Evolutionary conservation across 148 eudicot species (phyloP).

Genomic region (Fagopyrum homotropicum): DNA sequence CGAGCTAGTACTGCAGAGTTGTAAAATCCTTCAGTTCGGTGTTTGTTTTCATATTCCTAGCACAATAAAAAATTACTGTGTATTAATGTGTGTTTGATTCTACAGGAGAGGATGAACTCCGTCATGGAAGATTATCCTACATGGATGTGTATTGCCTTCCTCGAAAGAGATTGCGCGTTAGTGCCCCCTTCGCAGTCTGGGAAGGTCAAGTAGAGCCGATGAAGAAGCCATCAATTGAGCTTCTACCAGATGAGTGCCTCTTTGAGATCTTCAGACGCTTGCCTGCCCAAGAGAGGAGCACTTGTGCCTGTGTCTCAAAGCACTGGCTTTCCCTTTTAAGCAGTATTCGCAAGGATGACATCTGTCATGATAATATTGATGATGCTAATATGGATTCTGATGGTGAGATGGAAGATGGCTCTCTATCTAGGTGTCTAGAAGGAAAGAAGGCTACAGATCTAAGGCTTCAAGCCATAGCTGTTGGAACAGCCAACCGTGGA

Average conservation of each 20-base stretch:
- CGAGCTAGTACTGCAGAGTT: background rate
- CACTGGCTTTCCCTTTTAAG: slow-evolving; percentile 72
- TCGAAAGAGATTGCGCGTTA: slow-evolving; percentile 50
- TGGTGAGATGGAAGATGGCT: slow-evolving; percentile 44
- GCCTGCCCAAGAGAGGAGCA: slow-evolving; percentile 61
- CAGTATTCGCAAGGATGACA: slow-evolving; percentile 47
- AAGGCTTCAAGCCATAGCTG: slow-evolving; percentile 79
- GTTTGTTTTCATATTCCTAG: background rate
- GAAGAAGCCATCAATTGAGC: slow-evolving; percentile 41
- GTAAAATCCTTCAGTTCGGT: background rate
- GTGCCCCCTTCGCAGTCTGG: slow-evolving; percentile 32
- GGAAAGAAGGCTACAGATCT: slow-evolving; percentile 82
- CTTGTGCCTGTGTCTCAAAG: slow-evolving; percentile 81
- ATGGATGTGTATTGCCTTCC: slow-evolving; percentile 44
- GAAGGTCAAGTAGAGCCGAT: slow-evolving; percentile 26
- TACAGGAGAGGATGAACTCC: slow-evolving; percentile 63
- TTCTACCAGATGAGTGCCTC: slow-evolving; percentile 86
- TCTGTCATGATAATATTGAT: slow-evolving; percentile 21
- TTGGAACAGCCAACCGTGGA: slow-evolving; percentile 73
- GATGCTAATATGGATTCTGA: slow-evolving; percentile 27
- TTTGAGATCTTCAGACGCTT: slow-evolving; percentile 82
- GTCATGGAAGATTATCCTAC: slow-evolving; percentile 33
- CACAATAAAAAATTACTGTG: background rate
- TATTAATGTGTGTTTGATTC: slow-evolving; percentile 10
- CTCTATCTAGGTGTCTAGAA: slow-evolving; percentile 70